Evolutionary conservation across 768 basidiomycete genomes (phyloP).

Genomic region (Tulasnella sp.): DNA sequence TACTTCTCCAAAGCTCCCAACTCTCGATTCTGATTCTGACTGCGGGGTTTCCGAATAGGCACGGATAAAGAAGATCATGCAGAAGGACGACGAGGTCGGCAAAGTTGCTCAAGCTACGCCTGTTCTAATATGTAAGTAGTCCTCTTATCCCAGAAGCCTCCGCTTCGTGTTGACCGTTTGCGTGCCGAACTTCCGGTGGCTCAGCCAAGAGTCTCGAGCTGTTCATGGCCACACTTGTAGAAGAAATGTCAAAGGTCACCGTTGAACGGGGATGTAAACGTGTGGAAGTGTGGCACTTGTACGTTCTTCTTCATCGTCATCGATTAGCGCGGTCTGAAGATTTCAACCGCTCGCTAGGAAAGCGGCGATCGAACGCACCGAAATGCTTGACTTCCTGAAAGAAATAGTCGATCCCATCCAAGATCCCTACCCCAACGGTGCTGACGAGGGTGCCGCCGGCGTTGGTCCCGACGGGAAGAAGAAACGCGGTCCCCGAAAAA

Average conservation of each 20-base stretch:
- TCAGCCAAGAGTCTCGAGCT: slow-evolving; percentile 93
- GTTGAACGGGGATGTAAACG: slow-evolving; percentile 78
- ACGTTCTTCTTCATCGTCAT: slow-evolving; percentile 41
- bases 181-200: neutral
- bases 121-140: slow-evolving; percentile 88
- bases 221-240: slow-evolving; percentile 82
- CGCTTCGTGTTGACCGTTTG: slow-evolving; percentile 2
- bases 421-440: slow-evolving; percentile 78
- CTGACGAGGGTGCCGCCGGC: slow-evolving; percentile 54
- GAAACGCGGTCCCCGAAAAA: slow-evolving; percentile 49
- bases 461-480: slow-evolving; percentile 45
- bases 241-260: slow-evolving; percentile 81
- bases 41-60: slow-evolving; percentile 56
- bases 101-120: slow-evolving; percentile 97
- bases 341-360: slow-evolving; percentile 58
- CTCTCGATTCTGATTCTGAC: neutral
- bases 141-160: neutral
- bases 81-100: slow-evolving; percentile 98
- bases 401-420: slow-evolving; percentile 86
- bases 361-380: slow-evolving; percentile 84
- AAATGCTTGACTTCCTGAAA: slow-evolving; percentile 92
- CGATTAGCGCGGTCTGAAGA: no score
- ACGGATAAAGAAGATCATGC: slow-evolving; percentile 99
- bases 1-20: slow-evolving; percentile 25
- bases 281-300: slow-evolving; percentile 93